Conservation (phyloP, 129 eudicot species). For the Artemisia argyi region DNA sequence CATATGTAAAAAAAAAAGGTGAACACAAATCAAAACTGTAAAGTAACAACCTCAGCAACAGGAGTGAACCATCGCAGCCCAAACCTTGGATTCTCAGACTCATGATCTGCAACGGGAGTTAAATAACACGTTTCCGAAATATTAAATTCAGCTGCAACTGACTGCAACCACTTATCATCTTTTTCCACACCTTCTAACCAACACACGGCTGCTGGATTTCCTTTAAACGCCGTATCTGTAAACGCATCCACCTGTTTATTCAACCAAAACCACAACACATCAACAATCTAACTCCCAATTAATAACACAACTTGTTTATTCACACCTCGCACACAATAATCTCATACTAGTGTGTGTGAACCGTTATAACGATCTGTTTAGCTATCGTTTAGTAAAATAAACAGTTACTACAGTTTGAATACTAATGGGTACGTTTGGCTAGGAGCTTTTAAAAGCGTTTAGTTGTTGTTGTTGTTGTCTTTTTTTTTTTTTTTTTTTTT, state of each 20-base stretch:
- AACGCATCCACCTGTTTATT: conserved; percentile 72
- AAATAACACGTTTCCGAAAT: conserved; percentile 71
- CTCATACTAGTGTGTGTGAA: too few relatives aligned
- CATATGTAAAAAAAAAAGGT: neutral
- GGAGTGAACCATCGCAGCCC: conserved; percentile 92
- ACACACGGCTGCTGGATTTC: conserved; percentile 96
- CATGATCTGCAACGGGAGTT: conserved; percentile 38
- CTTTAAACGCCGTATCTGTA: conserved; percentile 73
- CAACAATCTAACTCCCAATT: neutral
- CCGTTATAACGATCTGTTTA: neutral
- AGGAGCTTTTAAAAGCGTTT: too few relatives aligned
- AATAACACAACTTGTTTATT: neutral
- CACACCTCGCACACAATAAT: too few relatives aligned
- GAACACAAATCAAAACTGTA: neutral
- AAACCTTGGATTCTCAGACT: conserved; percentile 49
- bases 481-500: too few relatives aligned
- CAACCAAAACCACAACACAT: neutral
- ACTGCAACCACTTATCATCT: conserved; percentile 76
- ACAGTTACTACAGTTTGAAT: too few relatives aligned
- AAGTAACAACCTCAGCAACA: conserved; percentile 58
- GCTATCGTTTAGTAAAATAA: neutral
- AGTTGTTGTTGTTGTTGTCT: too few relatives aligned
- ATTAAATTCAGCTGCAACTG: conserved; percentile 85
- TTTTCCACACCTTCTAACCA: conserved; percentile 57
- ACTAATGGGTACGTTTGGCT: too few relatives aligned